phyloP scores from a whole-genome alignment of 2,329 filamentous ascomycete genomes.

The Paracoccidioides brasiliensis region DNA sequence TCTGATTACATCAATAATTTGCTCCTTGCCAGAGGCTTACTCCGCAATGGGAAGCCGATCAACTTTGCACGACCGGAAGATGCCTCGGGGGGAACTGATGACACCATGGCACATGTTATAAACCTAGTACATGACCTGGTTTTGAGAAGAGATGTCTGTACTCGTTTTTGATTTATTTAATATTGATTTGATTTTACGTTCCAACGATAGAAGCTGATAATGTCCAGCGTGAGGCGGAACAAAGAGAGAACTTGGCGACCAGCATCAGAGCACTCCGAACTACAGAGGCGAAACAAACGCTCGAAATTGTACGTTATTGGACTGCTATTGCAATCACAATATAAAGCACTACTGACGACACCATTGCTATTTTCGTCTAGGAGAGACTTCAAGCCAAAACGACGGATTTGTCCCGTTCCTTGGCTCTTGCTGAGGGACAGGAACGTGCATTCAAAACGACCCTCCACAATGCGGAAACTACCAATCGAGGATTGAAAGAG shows the following conservation, averaged over 20 bases:
- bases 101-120: slow-evolving; percentile 75
- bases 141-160: slow-evolving; percentile 62
- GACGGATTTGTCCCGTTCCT: slow-evolving; percentile 43
- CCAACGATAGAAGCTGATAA: slow-evolving; percentile 3
- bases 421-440: slow-evolving; percentile 52
- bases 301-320: slow-evolving; percentile 45
- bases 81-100: slow-evolving; percentile 45
- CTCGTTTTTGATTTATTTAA: background rate
- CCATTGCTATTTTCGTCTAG: slow-evolving; percentile 13
- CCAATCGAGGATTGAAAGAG: slow-evolving; percentile 65
- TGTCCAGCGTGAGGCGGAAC: slow-evolving; percentile 68
- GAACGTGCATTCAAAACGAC: slow-evolving; percentile 57
- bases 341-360: slow-evolving; percentile 2
- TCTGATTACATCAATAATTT: slow-evolving; percentile 54
- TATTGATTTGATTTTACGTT: slow-evolving; percentile 52
- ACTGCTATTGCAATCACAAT: background rate
- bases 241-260: slow-evolving; percentile 68
- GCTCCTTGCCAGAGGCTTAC: slow-evolving; percentile 48
- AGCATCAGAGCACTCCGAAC: slow-evolving; percentile 64
- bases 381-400: slow-evolving; percentile 43
- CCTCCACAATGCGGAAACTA: slow-evolving; percentile 59
- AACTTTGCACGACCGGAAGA: slow-evolving; percentile 66
- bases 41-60: slow-evolving; percentile 47
- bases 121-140: slow-evolving; percentile 90
- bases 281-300: slow-evolving; percentile 60